phyloP scores from a whole-genome alignment of 2,329 filamentous ascomycete species.

The Diplocarpon mali region DNA sequence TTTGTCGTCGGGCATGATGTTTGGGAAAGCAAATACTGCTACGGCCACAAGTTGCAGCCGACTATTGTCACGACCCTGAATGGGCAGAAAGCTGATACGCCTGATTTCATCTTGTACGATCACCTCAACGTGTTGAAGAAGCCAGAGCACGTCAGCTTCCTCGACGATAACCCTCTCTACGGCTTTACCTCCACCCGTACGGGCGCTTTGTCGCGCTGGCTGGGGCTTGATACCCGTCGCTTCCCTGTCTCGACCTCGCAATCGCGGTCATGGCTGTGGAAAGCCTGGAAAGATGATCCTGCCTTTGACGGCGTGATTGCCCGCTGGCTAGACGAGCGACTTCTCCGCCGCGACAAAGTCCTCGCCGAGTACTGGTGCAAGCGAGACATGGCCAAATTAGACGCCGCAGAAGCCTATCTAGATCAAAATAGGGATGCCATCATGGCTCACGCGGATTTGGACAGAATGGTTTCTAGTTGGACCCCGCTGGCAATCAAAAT shows the following conservation, averaged over 20 bases:
- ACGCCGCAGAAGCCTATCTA: conserved; percentile 32
- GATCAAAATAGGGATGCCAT: conserved; percentile 24
- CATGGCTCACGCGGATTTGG: conserved; percentile 25
- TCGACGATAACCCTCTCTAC: conserved; percentile 40
- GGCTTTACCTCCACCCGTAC: conserved; percentile 31
- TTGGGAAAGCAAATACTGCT: conserved; percentile 37
- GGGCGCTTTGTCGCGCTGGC: conserved; percentile 22
- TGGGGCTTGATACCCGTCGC: conserved; percentile 28
- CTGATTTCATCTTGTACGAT: conserved; percentile 39
- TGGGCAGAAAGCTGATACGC: conserved; percentile 37
- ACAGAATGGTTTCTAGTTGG: conserved; percentile 22
- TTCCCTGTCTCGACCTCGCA: conserved; percentile 31
- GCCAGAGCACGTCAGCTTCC: conserved; percentile 32
- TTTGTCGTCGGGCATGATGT: conserved; percentile 40
- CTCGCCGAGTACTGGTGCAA: conserved; percentile 30
- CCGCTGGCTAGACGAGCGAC: conserved; percentile 35
- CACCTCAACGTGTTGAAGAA: conserved; percentile 32
- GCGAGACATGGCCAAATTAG: conserved; percentile 29
- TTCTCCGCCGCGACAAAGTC: conserved; percentile 31
- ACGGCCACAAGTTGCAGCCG: conserved; percentile 36
- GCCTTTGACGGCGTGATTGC: conserved; percentile 36
- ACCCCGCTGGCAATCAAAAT: conserved; percentile 27
- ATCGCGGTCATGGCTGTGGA: conserved; percentile 34
- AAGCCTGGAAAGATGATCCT: conserved; percentile 34
- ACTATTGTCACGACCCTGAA: conserved; percentile 37